phyloP scores from a whole-genome alignment of 257 asterid species.

The Lantana camara region DNA sequence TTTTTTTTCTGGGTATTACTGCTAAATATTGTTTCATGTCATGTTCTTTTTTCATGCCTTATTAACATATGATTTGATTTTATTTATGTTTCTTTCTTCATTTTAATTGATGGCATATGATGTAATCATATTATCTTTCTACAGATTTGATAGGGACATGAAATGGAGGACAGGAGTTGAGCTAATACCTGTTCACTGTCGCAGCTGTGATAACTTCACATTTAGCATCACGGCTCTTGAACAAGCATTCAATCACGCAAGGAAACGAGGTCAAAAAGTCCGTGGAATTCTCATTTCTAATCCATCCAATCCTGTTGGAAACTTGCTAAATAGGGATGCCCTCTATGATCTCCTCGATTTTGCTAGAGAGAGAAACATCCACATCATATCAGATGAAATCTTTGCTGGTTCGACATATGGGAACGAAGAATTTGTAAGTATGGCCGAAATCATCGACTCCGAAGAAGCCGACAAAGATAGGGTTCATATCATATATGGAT shows the following conservation, averaged over 20 bases:
- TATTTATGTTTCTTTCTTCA: neutral
- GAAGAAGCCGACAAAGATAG: conserved; percentile 76
- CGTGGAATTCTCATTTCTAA: conserved; percentile 87
- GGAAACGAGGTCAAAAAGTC: conserved; percentile 89
- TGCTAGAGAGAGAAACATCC: conserved; percentile 91
- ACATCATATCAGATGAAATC: conserved; percentile 88
- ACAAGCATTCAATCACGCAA: conserved; percentile 86
- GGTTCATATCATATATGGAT: conserved; percentile 88
- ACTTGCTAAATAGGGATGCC: conserved; percentile 52
- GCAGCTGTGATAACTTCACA: conserved; percentile 79
- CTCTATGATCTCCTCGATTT: conserved; percentile 65
- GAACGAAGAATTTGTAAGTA: conserved; percentile 80
- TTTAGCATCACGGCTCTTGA: conserved; percentile 78
- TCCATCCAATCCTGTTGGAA: conserved; percentile 94
- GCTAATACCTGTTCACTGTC: conserved; percentile 88
- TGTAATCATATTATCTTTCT: conserved; percentile 27
- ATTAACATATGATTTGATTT: neutral
- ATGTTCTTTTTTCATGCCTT: conserved; percentile 17
- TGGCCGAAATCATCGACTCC: conserved; percentile 76
- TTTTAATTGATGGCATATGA: conserved; percentile 12
- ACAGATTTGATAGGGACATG: conserved; percentile 90
- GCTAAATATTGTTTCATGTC: neutral
- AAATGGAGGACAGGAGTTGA: conserved; percentile 92
- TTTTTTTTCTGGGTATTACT: no score
- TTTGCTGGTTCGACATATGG: conserved; percentile 84